Evolutionary conservation across 202 grass and related monocot genomes (phyloP).

Genomic region (Eragrostis tef): DNA sequence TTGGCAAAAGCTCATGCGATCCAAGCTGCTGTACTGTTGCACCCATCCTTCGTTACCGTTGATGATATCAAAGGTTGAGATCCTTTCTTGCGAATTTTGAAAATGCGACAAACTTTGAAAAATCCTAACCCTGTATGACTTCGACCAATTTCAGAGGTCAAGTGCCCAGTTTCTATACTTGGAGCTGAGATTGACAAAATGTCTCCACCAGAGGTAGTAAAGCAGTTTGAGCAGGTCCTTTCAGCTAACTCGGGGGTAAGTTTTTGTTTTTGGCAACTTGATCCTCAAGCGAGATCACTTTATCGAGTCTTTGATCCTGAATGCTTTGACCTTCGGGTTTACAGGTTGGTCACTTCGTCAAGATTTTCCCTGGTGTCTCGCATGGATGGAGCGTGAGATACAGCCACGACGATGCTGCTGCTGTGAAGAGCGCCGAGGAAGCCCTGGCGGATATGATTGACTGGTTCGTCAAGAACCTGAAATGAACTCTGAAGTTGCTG

Average conservation of each 20-base stretch:
- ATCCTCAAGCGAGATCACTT: neutral
- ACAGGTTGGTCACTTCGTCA: constrained; percentile 57
- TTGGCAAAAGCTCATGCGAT: constrained; percentile 69
- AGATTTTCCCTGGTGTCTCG: constrained; percentile 73
- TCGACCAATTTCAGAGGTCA: constrained; percentile 54
- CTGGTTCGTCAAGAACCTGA: constrained; percentile 69
- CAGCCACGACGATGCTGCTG: constrained; percentile 43
- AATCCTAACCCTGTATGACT: neutral
- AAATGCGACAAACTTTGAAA: constrained; percentile 24
- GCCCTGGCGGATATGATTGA: constrained; percentile 51
- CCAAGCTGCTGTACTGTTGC: constrained; percentile 63
- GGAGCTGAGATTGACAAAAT: constrained; percentile 66
- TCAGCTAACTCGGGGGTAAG: constrained; percentile 57
- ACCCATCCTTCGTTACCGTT: constrained; percentile 63
- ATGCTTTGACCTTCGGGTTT: neutral
- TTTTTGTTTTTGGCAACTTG: constrained; percentile 25
- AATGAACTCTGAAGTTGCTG: constrained; percentile 34
- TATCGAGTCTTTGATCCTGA: neutral
- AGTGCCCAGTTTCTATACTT: constrained; percentile 66
- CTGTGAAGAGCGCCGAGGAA: constrained; percentile 62
- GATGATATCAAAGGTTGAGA: constrained; percentile 75
- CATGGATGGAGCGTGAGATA: constrained; percentile 78
- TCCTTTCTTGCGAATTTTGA: neutral
- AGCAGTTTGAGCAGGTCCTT: constrained; percentile 65
- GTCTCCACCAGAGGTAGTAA: constrained; percentile 57